These are phyloP conservation scores for Sungouiella blattae DNA, from an alignment of 805 yeast species.

Conservation along the genomic window DNA sequence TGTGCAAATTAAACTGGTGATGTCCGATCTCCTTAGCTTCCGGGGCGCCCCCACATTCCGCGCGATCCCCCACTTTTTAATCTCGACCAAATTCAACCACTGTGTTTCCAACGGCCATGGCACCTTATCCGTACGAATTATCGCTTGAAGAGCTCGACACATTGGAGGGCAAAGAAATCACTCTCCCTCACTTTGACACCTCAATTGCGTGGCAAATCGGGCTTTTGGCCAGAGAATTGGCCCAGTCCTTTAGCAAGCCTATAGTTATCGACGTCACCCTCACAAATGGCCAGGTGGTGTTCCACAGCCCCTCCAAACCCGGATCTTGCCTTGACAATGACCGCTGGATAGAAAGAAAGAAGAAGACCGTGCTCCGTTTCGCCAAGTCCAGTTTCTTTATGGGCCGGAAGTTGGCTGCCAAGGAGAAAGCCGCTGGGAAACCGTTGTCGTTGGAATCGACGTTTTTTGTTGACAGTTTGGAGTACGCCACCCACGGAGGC, in stretches of 20 bases:
- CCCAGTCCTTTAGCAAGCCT: conserved; percentile 26
- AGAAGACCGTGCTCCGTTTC: conserved; percentile 45
- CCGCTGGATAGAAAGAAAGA: conserved; percentile 49
- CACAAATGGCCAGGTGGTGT: conserved; percentile 43
- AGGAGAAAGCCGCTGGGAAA: conserved; percentile 17
- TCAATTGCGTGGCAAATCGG: conserved; percentile 49
- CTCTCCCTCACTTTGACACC: conserved; percentile 25
- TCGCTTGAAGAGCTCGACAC: conserved; percentile 7
- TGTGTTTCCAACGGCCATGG: too few relatives aligned
- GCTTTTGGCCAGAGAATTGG: conserved; percentile 32
- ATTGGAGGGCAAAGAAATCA: conserved; percentile 13
- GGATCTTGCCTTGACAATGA: conserved; percentile 50
- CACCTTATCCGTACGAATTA: conserved; percentile 6
- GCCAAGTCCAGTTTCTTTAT: conserved; percentile 46
- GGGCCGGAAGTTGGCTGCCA: conserved; percentile 40
- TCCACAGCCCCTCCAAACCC: conserved; percentile 37
- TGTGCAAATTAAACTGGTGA: too few relatives aligned
- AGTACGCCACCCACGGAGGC: conserved; percentile 56
- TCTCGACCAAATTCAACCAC: background rate
- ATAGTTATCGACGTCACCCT: conserved; percentile 49
- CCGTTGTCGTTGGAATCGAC: conserved; percentile 31
- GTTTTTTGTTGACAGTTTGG: conserved; percentile 36
- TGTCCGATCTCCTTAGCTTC: too few relatives aligned
- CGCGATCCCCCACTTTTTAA: background rate
- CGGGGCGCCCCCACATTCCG: too few relatives aligned